Conservation (phyloP, 2,329 filamentous ascomycete species). For the Neocucurbitaria cava region DNA sequence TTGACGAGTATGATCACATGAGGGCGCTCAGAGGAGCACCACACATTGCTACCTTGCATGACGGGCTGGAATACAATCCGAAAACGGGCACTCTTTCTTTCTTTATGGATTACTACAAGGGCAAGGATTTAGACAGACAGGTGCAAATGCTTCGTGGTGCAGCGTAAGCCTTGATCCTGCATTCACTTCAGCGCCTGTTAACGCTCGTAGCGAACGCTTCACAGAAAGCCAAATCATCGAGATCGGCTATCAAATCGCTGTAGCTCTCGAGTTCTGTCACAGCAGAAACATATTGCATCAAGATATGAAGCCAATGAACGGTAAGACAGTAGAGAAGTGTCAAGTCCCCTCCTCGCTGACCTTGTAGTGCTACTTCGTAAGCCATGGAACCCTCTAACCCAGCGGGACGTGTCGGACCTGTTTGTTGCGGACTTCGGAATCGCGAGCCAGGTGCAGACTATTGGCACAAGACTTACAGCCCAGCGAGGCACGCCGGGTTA, state of each 20-base stretch:
- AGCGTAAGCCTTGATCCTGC: slow-evolving; percentile 1
- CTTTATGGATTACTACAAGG: slow-evolving; percentile 17
- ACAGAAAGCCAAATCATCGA: slow-evolving; percentile 20
- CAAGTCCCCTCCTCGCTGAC: background rate
- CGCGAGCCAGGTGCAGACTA: slow-evolving; percentile 11
- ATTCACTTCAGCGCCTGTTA: background rate
- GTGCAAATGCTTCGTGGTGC: slow-evolving; percentile 15
- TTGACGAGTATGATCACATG: slow-evolving; percentile 18
- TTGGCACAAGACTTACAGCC: slow-evolving; percentile 10
- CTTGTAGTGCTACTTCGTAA: slow-evolving; percentile 5
- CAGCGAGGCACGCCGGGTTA: slow-evolving; percentile 18
- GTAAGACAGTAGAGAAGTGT: background rate
- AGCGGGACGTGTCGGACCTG: slow-evolving; percentile 13
- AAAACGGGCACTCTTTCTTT: slow-evolving; percentile 12
- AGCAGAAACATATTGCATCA: slow-evolving; percentile 18
- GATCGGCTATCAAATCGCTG: slow-evolving; percentile 20
- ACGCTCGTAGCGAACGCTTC: slow-evolving; percentile 10
- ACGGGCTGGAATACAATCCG: slow-evolving; percentile 15
- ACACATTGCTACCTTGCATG: slow-evolving; percentile 17
- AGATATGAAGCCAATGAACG: slow-evolving; percentile 24
- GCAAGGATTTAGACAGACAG: slow-evolving; percentile 18
- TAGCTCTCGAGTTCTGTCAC: slow-evolving; percentile 20
- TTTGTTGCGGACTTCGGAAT: slow-evolving; percentile 22
- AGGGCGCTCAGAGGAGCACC: slow-evolving; percentile 11
- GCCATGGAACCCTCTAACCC: slow-evolving; percentile 11